Evolutionary conservation across 495 filamentous ascomycete genomes (phyloP), one percentile per base, ranked within the genome.

Genomic region (Aspergillus affinis): DNA sequence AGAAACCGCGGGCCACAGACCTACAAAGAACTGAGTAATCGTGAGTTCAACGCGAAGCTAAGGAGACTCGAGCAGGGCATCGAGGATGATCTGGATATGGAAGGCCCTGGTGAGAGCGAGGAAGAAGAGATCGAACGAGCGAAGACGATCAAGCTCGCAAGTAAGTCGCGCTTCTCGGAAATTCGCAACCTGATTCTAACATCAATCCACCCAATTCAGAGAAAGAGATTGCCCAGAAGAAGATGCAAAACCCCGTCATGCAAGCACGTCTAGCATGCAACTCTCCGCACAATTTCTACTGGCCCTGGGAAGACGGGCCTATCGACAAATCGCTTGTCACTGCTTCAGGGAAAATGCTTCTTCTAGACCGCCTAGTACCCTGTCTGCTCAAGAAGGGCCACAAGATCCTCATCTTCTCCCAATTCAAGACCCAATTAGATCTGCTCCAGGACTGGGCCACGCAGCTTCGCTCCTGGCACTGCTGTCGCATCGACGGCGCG

Each of bases 231-330:
- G 74, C 83, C n/a, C 82, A 83, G 27, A 98, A 98, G 78, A 97
- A 97, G 70, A 84, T 98, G 26, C 93, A 95, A 61, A 98, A 98
- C 66, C 91, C 93, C 0, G 72, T 98, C 26, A 88, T 97, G 82
- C 94, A 98, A 73, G 86, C 97, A 13, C 90, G 94, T 6, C 84
- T 96, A 2, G 89, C 88, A 48, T 98, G 95, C 75, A 95, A 98
- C 72, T 88, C 84, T 2, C 94, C 94, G 0, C 93, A 97, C 73
- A 93, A 97, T 65, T 98, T 98, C 76, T 97, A 93, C 76, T 94
- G 91, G 78, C 94, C 94, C 0, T 98, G 91, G 86, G 74, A 72
- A 18, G 80, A 84, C 55, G 72, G 77, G 13, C 65, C 79, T 0
- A 76, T 88, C 1, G 92, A 98, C 68, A 88, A 93, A 66, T 85